Conservation (phyloP, 2,329 filamentous ascomycete genomes). For the Botryosphaeria dothidea region DNA sequence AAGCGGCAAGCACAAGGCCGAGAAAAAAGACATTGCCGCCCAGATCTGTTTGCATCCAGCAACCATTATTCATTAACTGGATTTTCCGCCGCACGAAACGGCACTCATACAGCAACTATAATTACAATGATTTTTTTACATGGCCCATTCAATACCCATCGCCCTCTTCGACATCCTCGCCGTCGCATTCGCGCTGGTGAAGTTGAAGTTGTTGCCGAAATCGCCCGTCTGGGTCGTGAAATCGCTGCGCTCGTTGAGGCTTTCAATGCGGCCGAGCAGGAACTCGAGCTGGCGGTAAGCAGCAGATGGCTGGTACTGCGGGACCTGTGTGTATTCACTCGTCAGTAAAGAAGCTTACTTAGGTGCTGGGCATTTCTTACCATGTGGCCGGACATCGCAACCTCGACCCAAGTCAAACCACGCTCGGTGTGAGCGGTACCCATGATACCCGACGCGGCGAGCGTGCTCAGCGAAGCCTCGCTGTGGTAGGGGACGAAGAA, state of each 20-base stretch:
- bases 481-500: conserved; percentile 69
- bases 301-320: conserved; percentile 67
- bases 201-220: conserved; percentile 14
- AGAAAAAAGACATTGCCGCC: background rate
- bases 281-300: conserved; percentile 75
- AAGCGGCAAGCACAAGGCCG: no score
- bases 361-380: conserved; percentile 28
- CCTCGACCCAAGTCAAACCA: conserved; percentile 69
- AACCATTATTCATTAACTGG: background rate
- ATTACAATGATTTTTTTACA: background rate
- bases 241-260: conserved; percentile 43
- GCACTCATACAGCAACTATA: background rate
- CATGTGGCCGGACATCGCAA: conserved; percentile 68
- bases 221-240: conserved; percentile 22
- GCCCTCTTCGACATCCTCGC: background rate
- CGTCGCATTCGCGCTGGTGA: conserved; percentile 3
- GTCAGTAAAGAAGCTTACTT: no score
- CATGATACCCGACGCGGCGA: conserved; percentile 65
- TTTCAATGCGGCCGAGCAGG: conserved; percentile 68
- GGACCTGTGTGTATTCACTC: conserved; percentile 24
- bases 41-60: background rate
- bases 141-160: conserved; percentile 4
- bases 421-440: conserved; percentile 73
- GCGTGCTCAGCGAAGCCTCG: conserved; percentile 34
- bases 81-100: background rate